Percentiles rank a stretch among this genome's conserved stretches.
phyloP scores from a whole-genome alignment of 371 early-diverging fungal genomes.

The Chytridium lagenaria region DNA sequence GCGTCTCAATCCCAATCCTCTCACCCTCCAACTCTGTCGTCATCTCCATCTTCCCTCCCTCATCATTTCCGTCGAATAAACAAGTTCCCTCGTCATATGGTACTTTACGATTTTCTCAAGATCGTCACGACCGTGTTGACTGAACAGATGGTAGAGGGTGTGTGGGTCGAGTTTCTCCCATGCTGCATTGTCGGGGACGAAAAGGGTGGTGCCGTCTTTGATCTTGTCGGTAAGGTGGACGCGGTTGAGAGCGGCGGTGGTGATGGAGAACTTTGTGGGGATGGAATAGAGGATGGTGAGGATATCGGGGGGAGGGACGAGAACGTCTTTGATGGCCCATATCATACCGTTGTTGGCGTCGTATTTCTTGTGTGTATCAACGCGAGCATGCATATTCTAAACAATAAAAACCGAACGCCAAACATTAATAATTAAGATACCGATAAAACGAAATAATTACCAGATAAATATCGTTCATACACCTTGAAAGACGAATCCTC shows the following conservation, averaged over 20 bases:
- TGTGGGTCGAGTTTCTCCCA: constrained; percentile 37
- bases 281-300: constrained; percentile 19
- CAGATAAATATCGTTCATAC: constrained; percentile 21
- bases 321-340: constrained; percentile 32
- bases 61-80: constrained; percentile 39
- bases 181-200: constrained; percentile 40
- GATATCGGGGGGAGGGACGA: constrained; percentile 30
- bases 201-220: constrained; percentile 33
- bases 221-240: constrained; percentile 12
- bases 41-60: constrained; percentile 27
- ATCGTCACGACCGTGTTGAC: constrained; percentile 33
- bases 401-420: not conserved
- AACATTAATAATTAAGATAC: too few relatives aligned
- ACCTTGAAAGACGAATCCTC: constrained; percentile 36
- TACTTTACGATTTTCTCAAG: constrained; percentile 42
- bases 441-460: constrained; percentile 5
- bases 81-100: constrained; percentile 39
- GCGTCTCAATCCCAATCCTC: constrained; percentile 23
- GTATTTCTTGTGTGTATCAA: constrained; percentile 11
- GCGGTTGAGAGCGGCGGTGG: constrained; percentile 26
- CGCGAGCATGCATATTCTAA: constrained; percentile 37
- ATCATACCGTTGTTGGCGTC: constrained; percentile 44
- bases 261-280: constrained; percentile 38
- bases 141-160: constrained; percentile 42
- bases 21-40: constrained; percentile 22